These are phyloP conservation scores for Passalora sequoiae DNA, from an alignment of 2,329 filamentous ascomycete genomes.

Conservation along the genomic window DNA sequence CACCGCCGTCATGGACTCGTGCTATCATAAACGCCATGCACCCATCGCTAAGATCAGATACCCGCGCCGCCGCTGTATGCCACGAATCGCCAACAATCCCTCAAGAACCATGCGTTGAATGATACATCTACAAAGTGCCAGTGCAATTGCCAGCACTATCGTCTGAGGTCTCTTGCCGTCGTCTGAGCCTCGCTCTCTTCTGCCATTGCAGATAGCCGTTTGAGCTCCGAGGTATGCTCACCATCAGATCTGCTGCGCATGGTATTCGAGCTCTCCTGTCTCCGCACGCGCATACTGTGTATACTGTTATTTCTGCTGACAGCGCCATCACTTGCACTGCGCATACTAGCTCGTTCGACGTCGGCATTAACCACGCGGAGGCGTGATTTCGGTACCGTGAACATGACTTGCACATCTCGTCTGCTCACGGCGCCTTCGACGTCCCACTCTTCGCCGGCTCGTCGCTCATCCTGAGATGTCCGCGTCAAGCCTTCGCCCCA, in stretches of 20 bases:
- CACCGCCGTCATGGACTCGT: too few relatives aligned
- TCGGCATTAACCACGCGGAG: conserved; percentile 86
- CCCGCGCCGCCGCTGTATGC: too few relatives aligned
- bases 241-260: conserved; percentile 14
- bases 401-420: conserved; percentile 61
- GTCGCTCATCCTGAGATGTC: conserved; percentile 22
- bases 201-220: not conserved
- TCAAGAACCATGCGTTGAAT: not conserved
- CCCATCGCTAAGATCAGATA: conserved; percentile 6
- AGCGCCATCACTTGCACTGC: conserved; percentile 32
- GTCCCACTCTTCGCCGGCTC: conserved; percentile 46
- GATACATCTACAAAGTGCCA: not conserved
- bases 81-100: not conserved
- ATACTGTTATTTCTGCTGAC: conserved; percentile 20
- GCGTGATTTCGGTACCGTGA: conserved; percentile 83
- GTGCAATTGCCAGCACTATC: too few relatives aligned
- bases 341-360: conserved; percentile 38
- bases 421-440: conserved; percentile 45
- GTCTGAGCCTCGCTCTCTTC: not conserved
- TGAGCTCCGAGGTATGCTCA: not conserved
- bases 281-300: conserved; percentile 4
- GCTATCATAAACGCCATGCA: conserved; percentile 8
- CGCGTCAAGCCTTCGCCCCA: conserved; percentile 28
- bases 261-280: conserved; percentile 15
- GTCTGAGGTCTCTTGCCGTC: conserved; percentile 2